Percentiles rank a stretch among this genome's conserved stretches.
phyloP scores from a whole-genome alignment of 2,329 filamentous ascomycete genomes.

The Curvularia verruculosa region DNA sequence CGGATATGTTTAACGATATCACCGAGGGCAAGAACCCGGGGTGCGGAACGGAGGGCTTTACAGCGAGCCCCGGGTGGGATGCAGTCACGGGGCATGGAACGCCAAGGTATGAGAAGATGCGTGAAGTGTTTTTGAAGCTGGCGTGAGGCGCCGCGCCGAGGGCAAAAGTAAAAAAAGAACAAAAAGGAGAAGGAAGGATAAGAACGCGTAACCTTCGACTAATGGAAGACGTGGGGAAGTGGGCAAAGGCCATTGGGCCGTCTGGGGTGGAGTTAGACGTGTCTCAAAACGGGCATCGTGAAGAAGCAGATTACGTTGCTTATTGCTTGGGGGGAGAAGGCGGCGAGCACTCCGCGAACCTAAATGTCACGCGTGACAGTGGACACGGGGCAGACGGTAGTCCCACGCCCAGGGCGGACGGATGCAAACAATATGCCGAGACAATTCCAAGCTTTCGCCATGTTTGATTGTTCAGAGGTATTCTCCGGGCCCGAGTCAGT shows the following conservation, averaged over 20 bases:
- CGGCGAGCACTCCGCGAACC: not conserved
- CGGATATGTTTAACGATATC: slow-evolving; percentile 52
- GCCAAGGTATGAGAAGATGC: slow-evolving; percentile 25
- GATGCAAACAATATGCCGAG: slow-evolving; percentile 6
- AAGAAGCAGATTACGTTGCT: not conserved
- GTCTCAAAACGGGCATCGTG: slow-evolving; percentile 4
- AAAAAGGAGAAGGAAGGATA: not conserved
- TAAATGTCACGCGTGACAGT: not conserved
- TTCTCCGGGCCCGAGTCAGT: slow-evolving; percentile 4
- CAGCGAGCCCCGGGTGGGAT: slow-evolving; percentile 36
- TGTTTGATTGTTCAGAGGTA: slow-evolving; percentile 1
- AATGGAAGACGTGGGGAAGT: slow-evolving; percentile 1
- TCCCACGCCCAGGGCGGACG: not conserved
- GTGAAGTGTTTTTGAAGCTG: slow-evolving; percentile 19
- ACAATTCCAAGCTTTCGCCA: not conserved
- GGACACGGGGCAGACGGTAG: not conserved
- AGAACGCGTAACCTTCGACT: not conserved
- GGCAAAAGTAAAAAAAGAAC: not conserved
- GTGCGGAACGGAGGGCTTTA: slow-evolving; percentile 41
- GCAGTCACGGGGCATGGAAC: slow-evolving; percentile 33
- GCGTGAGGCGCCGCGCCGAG: not conserved
- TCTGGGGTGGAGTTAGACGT: not conserved
- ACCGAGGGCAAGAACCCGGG: slow-evolving; percentile 40
- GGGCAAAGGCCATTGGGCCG: not conserved
- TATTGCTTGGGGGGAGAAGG: not conserved